Evolutionary conservation across 2,329 filamentous ascomycete genomes (phyloP).

Genomic region (Colletotrichum eleusines): DNA sequence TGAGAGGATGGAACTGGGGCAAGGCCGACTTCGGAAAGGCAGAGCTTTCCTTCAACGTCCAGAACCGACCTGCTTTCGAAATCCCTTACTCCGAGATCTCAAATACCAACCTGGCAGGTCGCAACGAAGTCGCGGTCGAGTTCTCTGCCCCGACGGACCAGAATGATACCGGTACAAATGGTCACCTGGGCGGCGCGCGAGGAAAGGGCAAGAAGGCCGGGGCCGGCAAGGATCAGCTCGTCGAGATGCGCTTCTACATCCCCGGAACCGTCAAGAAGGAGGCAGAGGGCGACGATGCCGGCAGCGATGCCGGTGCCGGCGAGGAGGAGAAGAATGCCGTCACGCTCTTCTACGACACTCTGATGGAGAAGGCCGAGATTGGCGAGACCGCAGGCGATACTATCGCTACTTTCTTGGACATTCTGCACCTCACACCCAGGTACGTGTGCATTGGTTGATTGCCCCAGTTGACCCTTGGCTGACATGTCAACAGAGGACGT

Average conservation of each 20-base stretch:
- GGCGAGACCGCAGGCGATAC: constrained; percentile 99
- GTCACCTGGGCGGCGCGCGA: constrained; percentile 77
- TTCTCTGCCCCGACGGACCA: constrained; percentile 83
- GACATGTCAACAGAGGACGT: constrained; percentile 77
- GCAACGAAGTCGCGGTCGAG: constrained; percentile 97
- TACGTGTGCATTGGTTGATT: constrained; percentile 51
- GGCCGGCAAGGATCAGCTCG: constrained; percentile 90
- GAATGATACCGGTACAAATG: constrained; percentile 79
- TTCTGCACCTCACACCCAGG: constrained; percentile 96
- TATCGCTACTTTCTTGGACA: constrained; percentile 96
- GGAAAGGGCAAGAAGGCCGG: constrained; percentile 89
- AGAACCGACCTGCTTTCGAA: constrained; percentile 96
- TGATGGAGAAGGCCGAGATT: constrained; percentile 99
- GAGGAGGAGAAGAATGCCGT: constrained; percentile 95
- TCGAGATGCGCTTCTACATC: constrained; percentile 99
- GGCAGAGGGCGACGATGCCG: constrained; percentile 78
- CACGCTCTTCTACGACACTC: constrained; percentile 96
- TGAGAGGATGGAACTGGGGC: constrained; percentile 99
- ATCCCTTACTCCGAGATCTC: constrained; percentile 97
- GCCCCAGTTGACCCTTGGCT: constrained; percentile 40
- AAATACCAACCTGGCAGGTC: constrained; percentile 96
- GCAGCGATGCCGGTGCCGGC: constrained; percentile 67
- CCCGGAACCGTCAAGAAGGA: constrained; percentile 88
- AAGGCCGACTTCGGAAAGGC: constrained; percentile 97
- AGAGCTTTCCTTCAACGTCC: constrained; percentile 95